Percentiles rank a stretch among this genome's conserved stretches.
Conservation (phyloP, 495 filamentous ascomycete genomes). For the Platismatia glauca region DNA sequence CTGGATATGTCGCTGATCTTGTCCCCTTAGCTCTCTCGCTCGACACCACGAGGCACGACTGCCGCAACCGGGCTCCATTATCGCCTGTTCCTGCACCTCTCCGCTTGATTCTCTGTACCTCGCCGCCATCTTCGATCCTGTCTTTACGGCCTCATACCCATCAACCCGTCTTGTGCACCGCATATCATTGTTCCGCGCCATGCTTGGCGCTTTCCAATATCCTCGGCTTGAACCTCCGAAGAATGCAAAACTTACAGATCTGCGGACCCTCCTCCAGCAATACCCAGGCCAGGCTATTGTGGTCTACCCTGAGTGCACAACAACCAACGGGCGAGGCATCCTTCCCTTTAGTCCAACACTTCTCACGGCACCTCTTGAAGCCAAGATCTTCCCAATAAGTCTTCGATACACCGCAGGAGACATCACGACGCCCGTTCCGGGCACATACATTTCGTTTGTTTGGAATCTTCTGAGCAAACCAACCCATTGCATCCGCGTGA, state of each 20-base stretch:
- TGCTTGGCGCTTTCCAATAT: constrained; percentile 60
- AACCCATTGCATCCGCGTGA: constrained; percentile 81
- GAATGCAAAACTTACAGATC: constrained; percentile 44
- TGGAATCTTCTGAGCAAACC: constrained; percentile 80
- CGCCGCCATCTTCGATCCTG: constrained; percentile 90
- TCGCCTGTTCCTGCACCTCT: constrained; percentile 83
- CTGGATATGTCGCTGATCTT: neutral
- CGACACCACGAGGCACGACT: constrained; percentile 58
- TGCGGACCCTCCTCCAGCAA: constrained; percentile 51
- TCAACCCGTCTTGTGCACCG: constrained; percentile 59
- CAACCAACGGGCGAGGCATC: constrained; percentile 89
- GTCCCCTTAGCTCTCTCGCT: constrained; percentile 40
- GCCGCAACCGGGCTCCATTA: constrained; percentile 65
- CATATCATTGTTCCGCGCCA: constrained; percentile 65
- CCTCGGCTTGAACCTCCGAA: constrained; percentile 43
- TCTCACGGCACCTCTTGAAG: constrained; percentile 49
- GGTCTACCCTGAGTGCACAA: constrained; percentile 86
- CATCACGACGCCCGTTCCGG: constrained; percentile 81
- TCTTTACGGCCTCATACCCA: constrained; percentile 82
- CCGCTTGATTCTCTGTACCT: constrained; percentile 92
- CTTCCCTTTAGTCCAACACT: constrained; percentile 71
- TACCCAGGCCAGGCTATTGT: constrained; percentile 69
- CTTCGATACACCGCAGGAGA: constrained; percentile 81
- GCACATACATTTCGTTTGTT: constrained; percentile 56
- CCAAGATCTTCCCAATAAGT: constrained; percentile 79